These are phyloP conservation scores for Phytophthora foliorum DNA, from an alignment of 352 stramenopile species.

Conservation along the genomic window DNA sequence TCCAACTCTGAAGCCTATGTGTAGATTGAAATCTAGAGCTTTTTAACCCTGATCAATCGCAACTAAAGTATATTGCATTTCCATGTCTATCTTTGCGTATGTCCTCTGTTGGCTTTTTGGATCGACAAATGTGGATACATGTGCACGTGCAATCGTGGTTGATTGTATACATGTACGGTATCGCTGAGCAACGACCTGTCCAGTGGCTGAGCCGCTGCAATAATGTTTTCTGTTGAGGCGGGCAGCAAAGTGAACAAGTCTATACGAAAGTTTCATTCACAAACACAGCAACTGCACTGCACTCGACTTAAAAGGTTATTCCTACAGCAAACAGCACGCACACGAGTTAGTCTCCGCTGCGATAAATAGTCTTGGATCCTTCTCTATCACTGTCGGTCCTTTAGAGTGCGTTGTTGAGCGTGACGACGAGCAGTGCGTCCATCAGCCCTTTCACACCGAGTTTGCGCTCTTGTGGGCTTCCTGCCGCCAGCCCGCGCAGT, in stretches of 20 bases:
- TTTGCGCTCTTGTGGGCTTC: slow-evolving; percentile 4
- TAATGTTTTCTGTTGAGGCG: no score
- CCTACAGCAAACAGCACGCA: background rate
- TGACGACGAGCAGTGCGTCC: slow-evolving; percentile 40
- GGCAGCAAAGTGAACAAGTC: background rate
- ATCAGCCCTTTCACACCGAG: slow-evolving; percentile 38
- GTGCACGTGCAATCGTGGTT: no score
- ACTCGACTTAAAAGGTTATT: slow-evolving; percentile 1
- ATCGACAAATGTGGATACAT: no score
- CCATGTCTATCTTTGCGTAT: background rate
- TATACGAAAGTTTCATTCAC: background rate
- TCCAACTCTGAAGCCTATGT: slow-evolving; percentile 88
- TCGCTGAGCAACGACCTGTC: no score
- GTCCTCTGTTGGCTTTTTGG: no score
- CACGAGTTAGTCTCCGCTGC: background rate
- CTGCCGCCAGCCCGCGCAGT: slow-evolving; percentile 28
- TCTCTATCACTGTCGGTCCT: background rate
- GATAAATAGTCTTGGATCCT: slow-evolving; percentile 31
- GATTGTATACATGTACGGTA: no score
- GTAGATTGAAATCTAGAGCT: slow-evolving; percentile 80
- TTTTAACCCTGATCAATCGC: slow-evolving; percentile 89
- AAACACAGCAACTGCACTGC: background rate
- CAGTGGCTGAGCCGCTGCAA: no score
- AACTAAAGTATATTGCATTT: background rate
- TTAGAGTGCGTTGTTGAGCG: slow-evolving; percentile 39